Evolutionary conservation across 176 grass and related monocot genomes (phyloP), one percentile per base, ranked within the genome.

Genomic region (Carex pumila): DNA sequence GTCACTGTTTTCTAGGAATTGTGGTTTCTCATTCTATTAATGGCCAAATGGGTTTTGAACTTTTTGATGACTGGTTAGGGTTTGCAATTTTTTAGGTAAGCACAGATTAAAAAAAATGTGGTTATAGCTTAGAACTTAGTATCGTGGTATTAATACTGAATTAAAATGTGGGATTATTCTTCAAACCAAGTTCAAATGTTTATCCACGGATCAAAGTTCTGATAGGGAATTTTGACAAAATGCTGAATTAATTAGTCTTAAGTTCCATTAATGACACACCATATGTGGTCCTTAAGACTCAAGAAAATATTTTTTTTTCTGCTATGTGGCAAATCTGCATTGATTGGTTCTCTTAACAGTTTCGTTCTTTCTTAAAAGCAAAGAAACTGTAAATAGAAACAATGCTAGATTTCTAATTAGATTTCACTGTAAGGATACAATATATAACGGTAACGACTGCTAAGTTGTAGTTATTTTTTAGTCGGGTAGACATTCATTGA

Each of bases 101-200:
- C 3, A 65, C 15, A 14, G 61, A 66, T 83, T 3, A 78, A 50
- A 83, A 83, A 83, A 68, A 36, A 50, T 76, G 71, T 76, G 71
- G 71, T 76, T 76, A 76, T 22, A 53, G 49, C 4, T 76, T 76
- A 29, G 41, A 50, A 9, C 47, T 50, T 50, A 50, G 47, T 76
- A 25, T 25, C 54, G n/a, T 83, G 58, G 81, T 50, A n/a, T 32
- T 55, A 18, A 54, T 83, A 43, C 53, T 69, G 7, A 18, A 34
- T 68, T 36, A 7, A 69, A 82, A 32, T 36, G 59, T 53, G 21
- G 8, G 25, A 30, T 83, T 52, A 63, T 50, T 83, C 32, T 68
- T 69, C 41, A 53, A 5, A 52, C 64, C 17, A 34, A 32, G 32
- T 83, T 68, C 5, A 54, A 69, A 18, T 31, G 41, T 69, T 69